Percentiles rank a stretch among this genome's conserved stretches.
Conservation (phyloP, 2,329 filamentous ascomycete genomes). For the Aspergillus uvarum region DNA sequence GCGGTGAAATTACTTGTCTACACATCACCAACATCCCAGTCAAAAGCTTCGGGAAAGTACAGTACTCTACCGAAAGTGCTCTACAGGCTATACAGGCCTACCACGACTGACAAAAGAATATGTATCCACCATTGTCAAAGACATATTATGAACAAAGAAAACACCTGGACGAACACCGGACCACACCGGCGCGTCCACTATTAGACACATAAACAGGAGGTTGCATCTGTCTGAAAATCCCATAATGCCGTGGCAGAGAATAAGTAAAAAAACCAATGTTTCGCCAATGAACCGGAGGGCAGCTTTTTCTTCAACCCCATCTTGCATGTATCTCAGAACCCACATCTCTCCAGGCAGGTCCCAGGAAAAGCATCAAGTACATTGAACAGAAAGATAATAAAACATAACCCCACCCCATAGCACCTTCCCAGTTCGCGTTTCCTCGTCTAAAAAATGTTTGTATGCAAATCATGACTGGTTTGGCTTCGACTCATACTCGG, state of each 20-base stretch:
- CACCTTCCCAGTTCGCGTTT: background rate
- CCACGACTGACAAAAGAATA: background rate
- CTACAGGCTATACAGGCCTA: background rate
- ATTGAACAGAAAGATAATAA: conserved; percentile 10
- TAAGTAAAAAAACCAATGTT: conserved; percentile 12
- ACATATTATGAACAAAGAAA: conserved; percentile 8
- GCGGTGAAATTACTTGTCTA: conserved; percentile 23
- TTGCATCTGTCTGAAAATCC: conserved; percentile 10
- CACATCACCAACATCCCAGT: too few relatives aligned
- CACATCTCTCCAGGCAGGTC: conserved; percentile 5
- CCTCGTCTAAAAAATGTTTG: conserved; percentile 10
- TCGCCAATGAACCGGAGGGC: conserved; percentile 10
- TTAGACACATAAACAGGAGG: conserved; percentile 8
- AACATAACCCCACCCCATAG: conserved; percentile 9
- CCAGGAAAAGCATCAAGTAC: conserved; percentile 10
- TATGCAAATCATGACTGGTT: conserved; percentile 25
- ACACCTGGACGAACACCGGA: background rate
- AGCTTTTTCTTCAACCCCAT: conserved; percentile 12
- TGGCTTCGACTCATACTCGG: conserved; percentile 41
- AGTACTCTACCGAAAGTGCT: background rate
- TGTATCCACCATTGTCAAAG: conserved; percentile 6
- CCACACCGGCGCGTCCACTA: background rate
- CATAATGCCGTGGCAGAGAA: conserved; percentile 10
- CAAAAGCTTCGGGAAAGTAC: background rate
- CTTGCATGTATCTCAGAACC: conserved; percentile 12